phyloP scores from a whole-genome alignment of 1,284 basidiomycete species.

The Filobasidium uniguttulatum region DNA sequence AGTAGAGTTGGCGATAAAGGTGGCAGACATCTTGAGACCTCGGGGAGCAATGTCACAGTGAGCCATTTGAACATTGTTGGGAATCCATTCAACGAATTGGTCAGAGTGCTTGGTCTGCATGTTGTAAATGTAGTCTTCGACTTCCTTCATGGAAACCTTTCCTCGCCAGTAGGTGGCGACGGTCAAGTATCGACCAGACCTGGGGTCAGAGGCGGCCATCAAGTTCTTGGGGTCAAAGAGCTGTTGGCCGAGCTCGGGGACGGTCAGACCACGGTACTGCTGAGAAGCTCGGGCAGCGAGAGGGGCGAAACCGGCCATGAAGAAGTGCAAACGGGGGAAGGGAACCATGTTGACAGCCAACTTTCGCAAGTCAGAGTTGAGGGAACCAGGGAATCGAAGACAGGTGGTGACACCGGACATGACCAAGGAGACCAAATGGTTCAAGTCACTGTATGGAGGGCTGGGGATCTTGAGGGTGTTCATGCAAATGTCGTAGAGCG shows the following conservation, averaged over 20 bases:
- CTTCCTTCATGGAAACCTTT: conserved; percentile 97
- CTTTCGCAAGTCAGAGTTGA: conserved; percentile 95
- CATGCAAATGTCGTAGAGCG: conserved; percentile 96
- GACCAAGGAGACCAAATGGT: conserved; percentile 91
- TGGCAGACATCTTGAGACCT: conserved; percentile 88
- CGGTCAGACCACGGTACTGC: conserved; percentile 86
- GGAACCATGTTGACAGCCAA: conserved; percentile 98
- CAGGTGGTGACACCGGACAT: conserved; percentile 91
- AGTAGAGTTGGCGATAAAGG: conserved; percentile 94
- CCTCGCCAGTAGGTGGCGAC: conserved; percentile 95
- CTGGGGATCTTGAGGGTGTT: conserved; percentile 85
- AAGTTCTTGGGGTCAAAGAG: conserved; percentile 61
- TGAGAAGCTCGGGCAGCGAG: conserved; percentile 84
- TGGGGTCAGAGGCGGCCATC: conserved; percentile 54
- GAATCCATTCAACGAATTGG: conserved; percentile 90
- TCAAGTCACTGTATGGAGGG: conserved; percentile 90
- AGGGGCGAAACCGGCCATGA: conserved; percentile 95
- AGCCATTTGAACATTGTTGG: conserved; percentile 90
- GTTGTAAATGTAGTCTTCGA: conserved; percentile 95
- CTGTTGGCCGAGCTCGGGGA: conserved; percentile 90
- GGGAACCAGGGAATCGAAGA: conserved; percentile 62
- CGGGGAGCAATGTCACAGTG: conserved; percentile 85
- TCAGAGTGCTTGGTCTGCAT: conserved; percentile 95
- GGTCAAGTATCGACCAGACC: conserved; percentile 86
- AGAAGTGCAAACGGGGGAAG: conserved; percentile 98